Conservation (phyloP, 2,329 filamentous ascomycete genomes). For the Allantophomopsis cytisporea region DNA sequence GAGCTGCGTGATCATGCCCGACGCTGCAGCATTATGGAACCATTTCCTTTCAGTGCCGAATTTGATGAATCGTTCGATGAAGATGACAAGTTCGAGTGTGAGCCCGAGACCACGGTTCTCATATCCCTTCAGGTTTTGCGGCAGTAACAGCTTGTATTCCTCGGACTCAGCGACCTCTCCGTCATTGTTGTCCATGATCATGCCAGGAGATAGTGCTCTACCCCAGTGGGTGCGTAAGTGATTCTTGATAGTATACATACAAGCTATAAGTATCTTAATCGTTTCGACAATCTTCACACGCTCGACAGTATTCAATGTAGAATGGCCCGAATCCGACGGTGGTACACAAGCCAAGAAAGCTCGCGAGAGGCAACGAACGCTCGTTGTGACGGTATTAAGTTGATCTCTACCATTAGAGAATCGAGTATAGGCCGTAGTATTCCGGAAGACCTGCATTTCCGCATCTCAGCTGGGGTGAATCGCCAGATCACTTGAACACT, state of each 20-base stretch:
- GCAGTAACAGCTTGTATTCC: constrained; percentile 36
- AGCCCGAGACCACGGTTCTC: constrained; percentile 45
- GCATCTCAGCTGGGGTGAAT: no score
- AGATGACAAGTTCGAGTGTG: constrained; percentile 44
- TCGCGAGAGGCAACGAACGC: constrained; percentile 43
- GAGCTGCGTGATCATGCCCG: constrained; percentile 41
- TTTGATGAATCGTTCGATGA: constrained; percentile 46
- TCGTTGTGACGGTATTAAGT: constrained; percentile 41
- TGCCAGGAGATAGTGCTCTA: constrained; percentile 20
- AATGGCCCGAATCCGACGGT: constrained; percentile 18
- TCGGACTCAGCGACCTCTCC: constrained; percentile 20
- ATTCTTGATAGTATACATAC: constrained; percentile 50
- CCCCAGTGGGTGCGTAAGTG: constrained; percentile 50
- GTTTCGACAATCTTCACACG: constrained; percentile 38
- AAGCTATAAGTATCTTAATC: constrained; percentile 42
- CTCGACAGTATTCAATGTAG: not conserved
- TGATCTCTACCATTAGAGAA: constrained; percentile 48
- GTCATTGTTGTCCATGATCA: constrained; percentile 14
- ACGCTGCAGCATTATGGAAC: constrained; percentile 45
- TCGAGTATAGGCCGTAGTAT: constrained; percentile 33
- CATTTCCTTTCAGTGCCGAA: constrained; percentile 38
- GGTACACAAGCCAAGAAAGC: constrained; percentile 28
- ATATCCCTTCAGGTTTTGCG: constrained; percentile 32
- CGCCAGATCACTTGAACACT: constrained; percentile 1
- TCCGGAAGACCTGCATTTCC: no score